Evolutionary conservation across 352 stramenopile species (phyloP).

Genomic region (Phytophthora quininea): DNA sequence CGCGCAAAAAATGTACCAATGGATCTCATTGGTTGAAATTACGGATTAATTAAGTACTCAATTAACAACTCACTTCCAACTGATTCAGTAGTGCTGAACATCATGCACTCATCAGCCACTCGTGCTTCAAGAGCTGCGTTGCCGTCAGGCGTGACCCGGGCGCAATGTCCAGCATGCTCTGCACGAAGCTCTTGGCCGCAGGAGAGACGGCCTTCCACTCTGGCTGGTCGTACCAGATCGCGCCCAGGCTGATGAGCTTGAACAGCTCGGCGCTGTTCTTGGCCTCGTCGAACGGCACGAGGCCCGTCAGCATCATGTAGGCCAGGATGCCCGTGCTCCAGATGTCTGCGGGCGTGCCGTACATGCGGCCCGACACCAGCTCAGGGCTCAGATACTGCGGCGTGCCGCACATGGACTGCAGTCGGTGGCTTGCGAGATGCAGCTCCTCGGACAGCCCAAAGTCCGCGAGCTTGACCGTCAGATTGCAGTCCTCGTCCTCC

Average conservation of each 20-base stretch:
- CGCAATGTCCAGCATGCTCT: conserved; percentile 87
- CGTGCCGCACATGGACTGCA: conserved; percentile 95
- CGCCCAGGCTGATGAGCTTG: conserved; percentile 89
- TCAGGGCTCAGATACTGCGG: conserved; percentile 97
- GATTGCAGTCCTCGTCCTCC: conserved; percentile 74
- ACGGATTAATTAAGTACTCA: no score
- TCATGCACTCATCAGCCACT: conserved; percentile 40
- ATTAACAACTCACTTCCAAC: no score
- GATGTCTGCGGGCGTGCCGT: conserved; percentile 93
- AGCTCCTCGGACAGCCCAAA: conserved; percentile 92
- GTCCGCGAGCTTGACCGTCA: conserved; percentile 90
- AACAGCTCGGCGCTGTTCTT: conserved; percentile 57
- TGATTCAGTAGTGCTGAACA: no score
- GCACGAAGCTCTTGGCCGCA: conserved; percentile 87
- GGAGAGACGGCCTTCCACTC: conserved; percentile 85
- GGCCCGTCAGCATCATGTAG: conserved; percentile 89
- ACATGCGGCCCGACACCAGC: conserved; percentile 91
- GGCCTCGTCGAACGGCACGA: conserved; percentile 63
- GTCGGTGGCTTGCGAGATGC: conserved; percentile 83
- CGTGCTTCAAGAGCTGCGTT: conserved; percentile 56
- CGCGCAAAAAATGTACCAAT: conserved; percentile 16
- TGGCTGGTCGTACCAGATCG: conserved; percentile 92
- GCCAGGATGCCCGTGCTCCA: conserved; percentile 96
- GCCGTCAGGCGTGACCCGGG: conserved; percentile 69
- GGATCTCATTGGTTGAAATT: no score